Evolutionary conservation across 768 basidiomycete genomes (phyloP).

Genomic region (Solioccasus polychromus): DNA sequence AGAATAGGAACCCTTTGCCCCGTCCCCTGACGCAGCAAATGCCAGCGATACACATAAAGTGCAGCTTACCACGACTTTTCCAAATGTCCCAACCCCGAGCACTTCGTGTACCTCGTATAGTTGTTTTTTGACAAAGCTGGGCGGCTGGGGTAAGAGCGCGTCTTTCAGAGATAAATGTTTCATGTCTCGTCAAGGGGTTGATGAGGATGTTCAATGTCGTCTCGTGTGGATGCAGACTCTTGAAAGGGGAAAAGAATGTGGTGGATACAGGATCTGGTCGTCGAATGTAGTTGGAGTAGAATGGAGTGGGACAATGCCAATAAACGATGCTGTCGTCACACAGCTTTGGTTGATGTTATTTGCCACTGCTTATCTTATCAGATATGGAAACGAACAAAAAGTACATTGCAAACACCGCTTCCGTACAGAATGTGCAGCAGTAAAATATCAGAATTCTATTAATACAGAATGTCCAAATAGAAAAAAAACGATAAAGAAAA

Average conservation of each 20-base stretch:
- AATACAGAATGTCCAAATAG: neutral
- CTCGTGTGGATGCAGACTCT: neutral
- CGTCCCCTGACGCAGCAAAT: constrained; percentile 3
- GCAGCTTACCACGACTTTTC: constrained; percentile 75
- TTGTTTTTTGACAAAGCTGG: constrained; percentile 86
- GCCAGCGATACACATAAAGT: constrained; percentile 7
- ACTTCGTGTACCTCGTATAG: constrained; percentile 68
- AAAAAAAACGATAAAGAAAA: neutral
- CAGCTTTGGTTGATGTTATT: constrained; percentile 11
- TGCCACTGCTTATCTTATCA: constrained; percentile 20
- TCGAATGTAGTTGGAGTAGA: too few species aligned
- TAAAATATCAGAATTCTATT: neutral
- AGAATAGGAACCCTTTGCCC: neutral
- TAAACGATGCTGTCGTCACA: too few species aligned
- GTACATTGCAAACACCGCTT: too few species aligned
- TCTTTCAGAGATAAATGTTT: constrained; percentile 46
- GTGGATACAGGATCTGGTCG: neutral
- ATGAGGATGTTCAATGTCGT: neutral
- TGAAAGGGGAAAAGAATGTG: neutral
- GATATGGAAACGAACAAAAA: neutral
- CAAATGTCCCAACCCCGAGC: constrained; percentile 84
- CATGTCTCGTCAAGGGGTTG: constrained; percentile 15
- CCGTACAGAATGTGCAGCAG: too few species aligned
- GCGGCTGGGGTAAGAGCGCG: constrained; percentile 74
- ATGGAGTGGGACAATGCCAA: constrained; percentile 3